Conservation (phyloP, 176 grass and related monocot genomes). For the Triticum dicoccoides region DNA sequence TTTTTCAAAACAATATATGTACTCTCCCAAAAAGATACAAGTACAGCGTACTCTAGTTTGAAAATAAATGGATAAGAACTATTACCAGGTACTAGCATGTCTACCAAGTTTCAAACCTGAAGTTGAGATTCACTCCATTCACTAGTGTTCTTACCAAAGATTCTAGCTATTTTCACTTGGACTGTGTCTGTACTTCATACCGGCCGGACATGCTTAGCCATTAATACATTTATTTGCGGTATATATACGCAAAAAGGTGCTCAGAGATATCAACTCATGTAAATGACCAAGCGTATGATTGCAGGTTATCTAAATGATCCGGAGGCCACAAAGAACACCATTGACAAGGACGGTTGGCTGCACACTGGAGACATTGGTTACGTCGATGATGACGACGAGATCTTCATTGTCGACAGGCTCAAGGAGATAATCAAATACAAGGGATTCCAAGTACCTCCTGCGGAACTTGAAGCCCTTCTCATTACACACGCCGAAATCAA, state of each 20-base stretch:
- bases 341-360: conserved; percentile 86
- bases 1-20: background rate
- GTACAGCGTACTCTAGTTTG: background rate
- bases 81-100: background rate
- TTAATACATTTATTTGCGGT: no score
- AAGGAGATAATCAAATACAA: conserved; percentile 99
- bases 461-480: conserved; percentile 89
- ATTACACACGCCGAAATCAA: conserved; percentile 69
- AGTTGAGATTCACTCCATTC: background rate
- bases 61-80: background rate
- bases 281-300: conserved; percentile 1
- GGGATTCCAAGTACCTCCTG: conserved; percentile 91
- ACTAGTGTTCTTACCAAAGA: background rate
- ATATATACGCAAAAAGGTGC: background rate
- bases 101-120: background rate
- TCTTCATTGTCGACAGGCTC: conserved; percentile 93
- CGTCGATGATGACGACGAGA: conserved; percentile 79
- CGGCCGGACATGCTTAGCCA: background rate
- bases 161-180: background rate
- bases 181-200: background rate
- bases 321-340: conserved; percentile 73
- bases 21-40: background rate
- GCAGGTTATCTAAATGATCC: conserved; percentile 91
- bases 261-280: background rate
- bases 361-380: conserved; percentile 91